Evolutionary conservation across 345 rosid species (phyloP), one percentile per base, ranked within the genome.

Genomic region (Populus tremula): DNA sequence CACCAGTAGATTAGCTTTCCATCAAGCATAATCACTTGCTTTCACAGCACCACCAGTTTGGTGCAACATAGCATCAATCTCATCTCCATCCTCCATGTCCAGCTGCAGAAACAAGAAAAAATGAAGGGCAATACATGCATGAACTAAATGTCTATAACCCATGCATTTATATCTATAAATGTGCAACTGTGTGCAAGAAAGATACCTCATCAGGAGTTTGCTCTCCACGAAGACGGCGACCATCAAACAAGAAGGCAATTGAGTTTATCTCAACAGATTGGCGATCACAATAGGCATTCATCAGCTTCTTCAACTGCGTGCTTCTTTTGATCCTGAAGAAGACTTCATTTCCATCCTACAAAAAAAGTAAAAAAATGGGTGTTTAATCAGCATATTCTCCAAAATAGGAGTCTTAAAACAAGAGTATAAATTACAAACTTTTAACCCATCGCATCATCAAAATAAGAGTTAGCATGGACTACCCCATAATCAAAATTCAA

Each of bases 61-160:
- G 82, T 93, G 96, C 64, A 91, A 91, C 96, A 93, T 90, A 0
- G 98, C 96, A 39, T 93, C 96, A 23, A 91, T 91, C 84, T 93
- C 96, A 81, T 93, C 98, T 50, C 96, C 98, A 67, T 93, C 98
- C 82, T 93, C 96, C 98, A 93, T 93, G 23, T 91, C 98, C 25
- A 93, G 92, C 98, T 93, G 74, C 49, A 33, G 39, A 38, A 2
- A 17, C n/a, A 65, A 29, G 12, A 20, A 65, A 65, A 23, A 65
- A 5, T 65, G 25, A n/a, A 56, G n/a, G 47, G 47, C 47, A 11
- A 43, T 43, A 43, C 2, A 43, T 43, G 47, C 47, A 43, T 43
- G 11, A 43, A 43, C 47, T 43, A 43, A 43, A 43, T 11, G 47
- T 43, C 14, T 43, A 13, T 65, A 27, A n/a, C 4, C 66, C 25